A percentile compares a stretch with the other conserved stretches of the same genome.
These are phyloP conservation scores for Pythium plurisporium DNA, from an alignment of 352 stramenopile genomes.

Conservation along the genomic window DNA sequence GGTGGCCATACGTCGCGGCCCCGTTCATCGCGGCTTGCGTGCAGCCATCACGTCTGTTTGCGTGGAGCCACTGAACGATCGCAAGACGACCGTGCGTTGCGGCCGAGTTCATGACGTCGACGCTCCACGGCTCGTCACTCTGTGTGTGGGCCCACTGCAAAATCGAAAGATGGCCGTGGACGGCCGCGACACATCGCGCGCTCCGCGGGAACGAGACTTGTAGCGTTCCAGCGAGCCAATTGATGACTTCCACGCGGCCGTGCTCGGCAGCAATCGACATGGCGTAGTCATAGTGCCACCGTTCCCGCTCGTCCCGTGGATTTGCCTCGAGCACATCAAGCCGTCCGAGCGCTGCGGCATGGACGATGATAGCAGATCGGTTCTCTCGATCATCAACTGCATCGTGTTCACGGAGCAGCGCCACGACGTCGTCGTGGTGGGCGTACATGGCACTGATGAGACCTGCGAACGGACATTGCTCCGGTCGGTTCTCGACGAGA, in stretches of 20 bases:
- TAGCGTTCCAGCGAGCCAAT: slow-evolving; percentile 12
- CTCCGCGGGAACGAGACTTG: neutral
- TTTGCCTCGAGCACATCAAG: slow-evolving; percentile 18
- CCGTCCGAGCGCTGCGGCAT: slow-evolving; percentile 5
- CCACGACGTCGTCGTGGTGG: slow-evolving; percentile 13
- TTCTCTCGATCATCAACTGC: slow-evolving; percentile 8
- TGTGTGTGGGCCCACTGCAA: slow-evolving; percentile 20
- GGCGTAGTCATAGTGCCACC: slow-evolving; percentile 15
- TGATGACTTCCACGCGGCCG: slow-evolving; percentile 8
- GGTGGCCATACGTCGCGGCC: slow-evolving; percentile 9
- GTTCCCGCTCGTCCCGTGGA: slow-evolving; percentile 10
- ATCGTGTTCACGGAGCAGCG: slow-evolving; percentile 1
- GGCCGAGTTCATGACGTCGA: slow-evolving; percentile 16
- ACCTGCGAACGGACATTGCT: slow-evolving; percentile 1
- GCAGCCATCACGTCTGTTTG: slow-evolving; percentile 7
- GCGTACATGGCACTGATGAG: slow-evolving; percentile 13
- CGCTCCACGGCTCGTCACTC: slow-evolving; percentile 12
- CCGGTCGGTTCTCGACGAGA: slow-evolving; percentile 13
- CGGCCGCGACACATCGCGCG: slow-evolving; percentile 4
- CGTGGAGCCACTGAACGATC: slow-evolving; percentile 19
- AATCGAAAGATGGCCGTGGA: slow-evolving; percentile 14
- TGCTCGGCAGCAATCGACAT: slow-evolving; percentile 16
- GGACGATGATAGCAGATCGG: slow-evolving; percentile 7
- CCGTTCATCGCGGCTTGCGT: slow-evolving; percentile 18
- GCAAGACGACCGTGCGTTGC: slow-evolving; percentile 10